Percentiles rank a stretch among this genome's conserved stretches.
Evolutionary conservation across 345 rosid species (phyloP).

Genomic region (Raphanus raphanistrum): DNA sequence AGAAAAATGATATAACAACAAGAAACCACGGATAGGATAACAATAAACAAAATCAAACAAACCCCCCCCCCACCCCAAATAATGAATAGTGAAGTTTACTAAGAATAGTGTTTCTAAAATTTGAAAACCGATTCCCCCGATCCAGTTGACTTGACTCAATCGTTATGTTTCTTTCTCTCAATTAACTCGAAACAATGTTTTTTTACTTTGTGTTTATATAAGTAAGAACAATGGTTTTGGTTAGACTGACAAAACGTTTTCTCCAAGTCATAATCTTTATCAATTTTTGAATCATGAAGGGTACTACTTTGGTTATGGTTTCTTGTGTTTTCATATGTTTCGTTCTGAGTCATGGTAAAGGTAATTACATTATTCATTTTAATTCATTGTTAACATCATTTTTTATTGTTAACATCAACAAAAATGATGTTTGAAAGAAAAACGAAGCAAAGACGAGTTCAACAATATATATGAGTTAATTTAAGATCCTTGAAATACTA

Average conservation of each 20-base stretch:
- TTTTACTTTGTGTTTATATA: neutral
- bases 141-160: neutral
- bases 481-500: neutral
- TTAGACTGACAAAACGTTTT: neutral
- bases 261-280: neutral
- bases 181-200: neutral
- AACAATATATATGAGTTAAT: neutral
- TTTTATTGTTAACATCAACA: neutral
- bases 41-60: neutral
- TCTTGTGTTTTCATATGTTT: neutral
- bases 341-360: neutral
- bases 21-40: neutral
- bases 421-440: neutral
- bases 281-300: neutral
- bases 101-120: neutral
- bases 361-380: neutral
- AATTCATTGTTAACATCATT: neutral
- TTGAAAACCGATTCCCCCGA: neutral
- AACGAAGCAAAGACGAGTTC: neutral
- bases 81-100: neutral
- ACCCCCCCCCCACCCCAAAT: neutral
- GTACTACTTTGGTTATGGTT: neutral
- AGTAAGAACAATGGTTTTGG: neutral
- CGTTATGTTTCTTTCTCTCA: neutral
- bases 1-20: neutral